phyloP scores from a whole-genome alignment of 257 asterid species.

The Primulina huaijiensis region DNA sequence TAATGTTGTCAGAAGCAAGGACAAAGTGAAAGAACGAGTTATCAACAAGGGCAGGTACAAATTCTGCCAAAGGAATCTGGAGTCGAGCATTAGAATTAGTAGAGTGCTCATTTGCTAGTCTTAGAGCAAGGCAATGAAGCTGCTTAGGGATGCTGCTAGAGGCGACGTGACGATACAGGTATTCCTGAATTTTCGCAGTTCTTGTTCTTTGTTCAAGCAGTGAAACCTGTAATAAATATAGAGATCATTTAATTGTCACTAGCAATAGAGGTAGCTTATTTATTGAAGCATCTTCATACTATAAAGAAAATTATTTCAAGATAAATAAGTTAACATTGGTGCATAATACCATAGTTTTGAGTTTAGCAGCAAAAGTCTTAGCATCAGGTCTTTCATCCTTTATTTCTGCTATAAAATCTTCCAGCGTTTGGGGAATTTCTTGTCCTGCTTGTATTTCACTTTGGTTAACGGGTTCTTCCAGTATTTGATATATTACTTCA shows the following conservation, averaged over 20 bases:
- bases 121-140: slow-evolving; percentile 83
- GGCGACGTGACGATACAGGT: slow-evolving; percentile 94
- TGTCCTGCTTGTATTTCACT: slow-evolving; percentile 32
- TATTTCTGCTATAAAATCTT: slow-evolving; percentile 62
- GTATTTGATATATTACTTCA: slow-evolving; percentile 74
- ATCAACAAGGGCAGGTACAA: slow-evolving; percentile 82
- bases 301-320: background rate
- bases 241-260: slow-evolving; percentile 12
- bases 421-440: slow-evolving; percentile 55
- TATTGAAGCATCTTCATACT: background rate
- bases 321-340: background rate
- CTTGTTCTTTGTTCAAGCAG: slow-evolving; percentile 82
- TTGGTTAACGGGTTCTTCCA: slow-evolving; percentile 55
- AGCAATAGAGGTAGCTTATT: background rate
- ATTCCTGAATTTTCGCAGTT: slow-evolving; percentile 90
- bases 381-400: slow-evolving; percentile 59
- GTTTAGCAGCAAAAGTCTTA: slow-evolving; percentile 70
- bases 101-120: slow-evolving; percentile 83
- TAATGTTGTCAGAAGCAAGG: slow-evolving; percentile 89
- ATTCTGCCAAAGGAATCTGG: slow-evolving; percentile 85
- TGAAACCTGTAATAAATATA: slow-evolving; percentile 47
- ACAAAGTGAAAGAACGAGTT: slow-evolving; percentile 81
- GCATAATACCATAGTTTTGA: slow-evolving; percentile 67
- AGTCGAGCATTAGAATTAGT: slow-evolving; percentile 81
- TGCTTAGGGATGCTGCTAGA: slow-evolving; percentile 97